These are phyloP conservation scores for Sclerospora graminicola DNA, from an alignment of 352 stramenopile species.

Conservation along the genomic window DNA sequence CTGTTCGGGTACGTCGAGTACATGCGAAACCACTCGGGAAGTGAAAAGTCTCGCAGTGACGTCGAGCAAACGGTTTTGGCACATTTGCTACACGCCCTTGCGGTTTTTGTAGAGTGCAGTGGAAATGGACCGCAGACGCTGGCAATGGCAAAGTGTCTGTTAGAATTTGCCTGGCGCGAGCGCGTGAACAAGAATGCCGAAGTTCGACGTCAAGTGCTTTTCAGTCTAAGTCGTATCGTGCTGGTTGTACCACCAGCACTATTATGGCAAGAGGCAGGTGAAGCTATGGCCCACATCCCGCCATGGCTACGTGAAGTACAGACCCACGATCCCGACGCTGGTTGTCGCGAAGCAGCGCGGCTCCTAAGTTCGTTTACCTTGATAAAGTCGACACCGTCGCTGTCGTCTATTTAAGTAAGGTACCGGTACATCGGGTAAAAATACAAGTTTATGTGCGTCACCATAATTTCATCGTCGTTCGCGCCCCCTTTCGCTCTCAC, in stretches of 20 bases:
- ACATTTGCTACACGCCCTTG: conserved; percentile 56
- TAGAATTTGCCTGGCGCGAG: conserved; percentile 63
- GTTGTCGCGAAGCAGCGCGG: conserved; percentile 51
- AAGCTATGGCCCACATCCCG: conserved; percentile 31
- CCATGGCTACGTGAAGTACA: conserved; percentile 44
- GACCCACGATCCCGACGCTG: conserved; percentile 42
- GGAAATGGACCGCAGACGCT: conserved; percentile 45
- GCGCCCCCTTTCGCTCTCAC: conserved; percentile 12
- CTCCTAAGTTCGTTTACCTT: conserved; percentile 41
- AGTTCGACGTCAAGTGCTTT: conserved; percentile 65
- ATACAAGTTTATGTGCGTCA: no score
- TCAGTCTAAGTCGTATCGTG: conserved; percentile 57
- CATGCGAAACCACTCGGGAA: conserved; percentile 17
- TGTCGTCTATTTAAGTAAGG: conserved; percentile 9
- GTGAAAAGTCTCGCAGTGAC: conserved; percentile 26
- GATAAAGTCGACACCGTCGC: conserved; percentile 16
- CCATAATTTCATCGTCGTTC: conserved; percentile 12
- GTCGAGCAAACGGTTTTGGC: conserved; percentile 62
- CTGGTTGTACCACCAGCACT: conserved; percentile 47
- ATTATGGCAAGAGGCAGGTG: conserved; percentile 41
- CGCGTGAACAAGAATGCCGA: conserved; percentile 30
- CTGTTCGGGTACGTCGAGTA: conserved; percentile 67
- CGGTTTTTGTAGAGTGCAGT: conserved; percentile 56
- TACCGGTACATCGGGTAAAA: no score
- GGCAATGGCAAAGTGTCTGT: conserved; percentile 55